Evolutionary conservation across 345 rosid genomes (phyloP).

Genomic region (Psidium friedrichsthalianum): DNA sequence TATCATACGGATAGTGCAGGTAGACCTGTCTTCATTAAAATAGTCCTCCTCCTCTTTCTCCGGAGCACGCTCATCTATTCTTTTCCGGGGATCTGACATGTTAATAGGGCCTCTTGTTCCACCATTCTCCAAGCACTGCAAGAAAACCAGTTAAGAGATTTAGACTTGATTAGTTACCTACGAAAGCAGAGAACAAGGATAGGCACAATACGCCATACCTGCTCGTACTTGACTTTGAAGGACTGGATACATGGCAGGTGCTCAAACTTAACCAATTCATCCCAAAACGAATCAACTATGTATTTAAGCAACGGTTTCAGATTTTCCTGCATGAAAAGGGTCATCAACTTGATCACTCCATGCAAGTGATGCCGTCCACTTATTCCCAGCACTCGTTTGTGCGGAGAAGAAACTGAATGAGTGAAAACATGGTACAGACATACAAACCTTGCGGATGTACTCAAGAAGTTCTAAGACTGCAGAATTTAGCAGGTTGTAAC

Average conservation of each 20-base stretch:
- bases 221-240: slow-evolving; percentile 66
- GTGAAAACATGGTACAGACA: neutral
- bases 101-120: slow-evolving; percentile 40
- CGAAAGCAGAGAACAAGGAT: neutral
- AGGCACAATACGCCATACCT: slow-evolving; percentile 32
- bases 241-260: slow-evolving; percentile 42
- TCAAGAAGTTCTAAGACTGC: slow-evolving; percentile 89
- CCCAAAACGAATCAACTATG: slow-evolving; percentile 79
- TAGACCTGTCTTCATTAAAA: slow-evolving; percentile 89
- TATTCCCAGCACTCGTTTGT: neutral
- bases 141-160: neutral
- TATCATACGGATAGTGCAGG: neutral
- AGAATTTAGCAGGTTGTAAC: slow-evolving; percentile 87
- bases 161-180: neutral
- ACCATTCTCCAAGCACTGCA: slow-evolving; percentile 71
- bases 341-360: neutral
- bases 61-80: slow-evolving; percentile 77
- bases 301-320: slow-evolving; percentile 63
- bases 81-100: slow-evolving; percentile 49
- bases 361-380: neutral
- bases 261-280: slow-evolving; percentile 55
- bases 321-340: slow-evolving; percentile 52
- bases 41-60: slow-evolving; percentile 99
- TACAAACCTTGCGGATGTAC: slow-evolving; percentile 73
- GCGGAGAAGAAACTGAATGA: neutral